Evolutionary conservation across 768 basidiomycete species (phyloP), one percentile per base, ranked within the genome.

Genomic region (Naematelia encephala): DNA sequence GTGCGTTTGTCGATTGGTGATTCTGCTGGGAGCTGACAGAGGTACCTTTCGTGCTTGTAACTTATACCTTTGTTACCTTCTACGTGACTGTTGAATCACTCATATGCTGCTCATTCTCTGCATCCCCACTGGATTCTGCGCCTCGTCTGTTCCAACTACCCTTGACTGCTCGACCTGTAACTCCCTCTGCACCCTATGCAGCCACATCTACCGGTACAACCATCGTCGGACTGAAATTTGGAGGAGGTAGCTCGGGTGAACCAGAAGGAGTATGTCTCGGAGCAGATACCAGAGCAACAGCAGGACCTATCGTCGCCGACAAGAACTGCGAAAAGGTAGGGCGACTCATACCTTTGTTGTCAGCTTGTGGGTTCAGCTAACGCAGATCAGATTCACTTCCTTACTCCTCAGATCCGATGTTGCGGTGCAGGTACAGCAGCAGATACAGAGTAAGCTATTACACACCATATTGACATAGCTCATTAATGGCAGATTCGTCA

Each of bases 311-410:
- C 64, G 90, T 99, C 25, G 91, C 91, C 0, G 94, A 98, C 81
- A 98, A 99, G 84, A 99, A 99, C 80, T 99, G 96, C 79, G 96
- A 98, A 81, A 99, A 99, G 88, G 94, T 93, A n/a, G n/a, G n/a
- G n/a, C 56, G 48, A 80, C 34, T 39, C 34, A n/a, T 39, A 66
- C 50, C 10, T 22, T 51, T 4, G 5, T 39, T 27, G 22, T 12
- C 57, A 25, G 49, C 23, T 42, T 4, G 5, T 13, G 16, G 5
- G n/a, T 50, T 51, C 23, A 29, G 51, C 51, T 52, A 28, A 52
- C 51, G 8, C 46, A 23, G 14, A 39, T 39, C 64, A 98, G 94
- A 99, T 99, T 70, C 96, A 99, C 78, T 98, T 87, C 79, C 89
- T 99, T 74, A 86, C 91, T 3, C 91, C 96, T 60, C 86, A 87